phyloP scores from a whole-genome alignment of 768 basidiomycete species.

The Butyriboletus loyo region DNA sequence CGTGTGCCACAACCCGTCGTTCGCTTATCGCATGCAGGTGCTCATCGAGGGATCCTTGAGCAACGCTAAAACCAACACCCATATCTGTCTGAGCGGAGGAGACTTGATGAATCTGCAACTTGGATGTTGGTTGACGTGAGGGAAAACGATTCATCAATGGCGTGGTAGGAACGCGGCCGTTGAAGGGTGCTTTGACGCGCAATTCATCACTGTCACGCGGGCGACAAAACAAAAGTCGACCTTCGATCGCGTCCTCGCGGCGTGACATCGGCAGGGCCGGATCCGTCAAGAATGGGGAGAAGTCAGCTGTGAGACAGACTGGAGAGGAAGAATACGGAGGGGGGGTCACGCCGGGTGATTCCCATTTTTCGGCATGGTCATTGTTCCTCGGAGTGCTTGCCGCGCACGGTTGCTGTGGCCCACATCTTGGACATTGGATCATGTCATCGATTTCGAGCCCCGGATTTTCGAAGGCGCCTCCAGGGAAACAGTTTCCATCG shows the following conservation, averaged over 20 bases:
- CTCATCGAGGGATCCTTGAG: not conserved
- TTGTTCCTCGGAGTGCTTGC: constrained; percentile 8
- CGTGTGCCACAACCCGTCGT: not conserved
- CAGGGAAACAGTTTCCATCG: not conserved
- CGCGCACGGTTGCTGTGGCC: not conserved
- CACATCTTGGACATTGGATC: not conserved
- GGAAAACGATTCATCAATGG: not conserved
- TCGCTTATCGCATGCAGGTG: not conserved
- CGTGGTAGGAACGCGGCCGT: not conserved
- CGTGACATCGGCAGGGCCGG: not conserved
- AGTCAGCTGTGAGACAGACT: not conserved
- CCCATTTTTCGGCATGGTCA: not conserved
- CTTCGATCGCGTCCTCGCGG: not conserved
- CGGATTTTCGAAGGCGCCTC: not conserved
- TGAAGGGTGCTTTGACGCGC: not conserved
- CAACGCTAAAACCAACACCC: not conserved
- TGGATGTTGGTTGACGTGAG: not conserved
- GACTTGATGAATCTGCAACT: not conserved
- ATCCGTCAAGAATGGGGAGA: not conserved
- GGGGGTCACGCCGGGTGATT: not conserved
- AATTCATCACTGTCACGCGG: not conserved
- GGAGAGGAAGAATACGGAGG: constrained; percentile 27
- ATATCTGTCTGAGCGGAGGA: not conserved
- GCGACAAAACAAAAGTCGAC: not conserved
- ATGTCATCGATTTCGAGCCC: not conserved